phyloP scores from a whole-genome alignment of 2,329 filamentous ascomycete genomes.

The Neurospora crassa region DNA sequence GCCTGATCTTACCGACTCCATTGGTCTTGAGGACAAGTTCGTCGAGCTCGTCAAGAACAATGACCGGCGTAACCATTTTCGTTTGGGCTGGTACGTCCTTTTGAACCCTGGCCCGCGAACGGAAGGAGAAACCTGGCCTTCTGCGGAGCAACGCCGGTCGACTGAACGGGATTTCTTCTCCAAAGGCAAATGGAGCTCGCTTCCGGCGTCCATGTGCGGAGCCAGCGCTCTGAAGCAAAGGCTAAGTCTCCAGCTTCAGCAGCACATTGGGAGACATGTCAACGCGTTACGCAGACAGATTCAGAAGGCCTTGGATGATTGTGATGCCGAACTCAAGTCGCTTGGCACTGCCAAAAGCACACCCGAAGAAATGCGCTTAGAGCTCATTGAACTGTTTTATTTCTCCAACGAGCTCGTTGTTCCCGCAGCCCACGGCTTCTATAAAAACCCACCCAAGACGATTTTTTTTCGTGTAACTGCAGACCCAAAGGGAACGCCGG shows the following conservation, averaged over 20 bases:
- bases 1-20: conserved; percentile 42
- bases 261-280: conserved; percentile 43
- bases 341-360: conserved; percentile 43
- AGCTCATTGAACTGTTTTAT: conserved; percentile 44
- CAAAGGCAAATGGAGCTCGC: conserved; percentile 36
- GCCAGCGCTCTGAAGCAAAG: conserved; percentile 36
- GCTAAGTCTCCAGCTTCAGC: conserved; percentile 39
- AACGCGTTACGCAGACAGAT: conserved; percentile 41
- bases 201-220: conserved; percentile 39
- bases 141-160: conserved; percentile 30
- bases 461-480: conserved; percentile 41
- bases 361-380: conserved; percentile 42
- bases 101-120: conserved; percentile 37
- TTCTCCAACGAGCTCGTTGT: conserved; percentile 44
- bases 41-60: conserved; percentile 42
- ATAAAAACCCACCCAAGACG: conserved; percentile 44
- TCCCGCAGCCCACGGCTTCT: conserved; percentile 43
- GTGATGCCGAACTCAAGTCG: conserved; percentile 38
- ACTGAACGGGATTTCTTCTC: conserved; percentile 40
- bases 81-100: conserved; percentile 42
- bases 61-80: conserved; percentile 40
- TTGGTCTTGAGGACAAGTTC: conserved; percentile 44
- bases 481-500: conserved; percentile 38
- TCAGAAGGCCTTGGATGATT: conserved; percentile 38
- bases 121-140: conserved; percentile 35